Evolutionary conservation across 768 basidiomycete genomes (phyloP), one percentile per base, ranked within the genome.

Genomic region (Termitomyces sp.): DNA sequence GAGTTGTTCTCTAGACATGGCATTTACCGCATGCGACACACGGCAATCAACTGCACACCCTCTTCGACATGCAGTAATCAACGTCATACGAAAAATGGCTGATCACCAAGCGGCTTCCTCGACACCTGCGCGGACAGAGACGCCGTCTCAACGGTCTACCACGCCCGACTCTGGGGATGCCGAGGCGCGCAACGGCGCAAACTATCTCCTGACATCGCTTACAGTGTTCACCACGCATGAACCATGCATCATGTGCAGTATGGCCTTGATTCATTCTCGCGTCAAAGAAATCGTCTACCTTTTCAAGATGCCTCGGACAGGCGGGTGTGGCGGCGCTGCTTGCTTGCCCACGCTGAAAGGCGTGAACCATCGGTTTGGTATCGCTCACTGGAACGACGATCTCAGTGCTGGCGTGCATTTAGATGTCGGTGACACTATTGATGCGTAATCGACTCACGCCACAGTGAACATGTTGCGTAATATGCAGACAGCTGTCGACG

Each of bases 221-320:
- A 85, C 87, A 1, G 77, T 98, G 28, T 98, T 98, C 76, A 84
- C 86, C 55, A 93, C 93, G 10, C 96, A 99, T 72, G 97, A 99
- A 66, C 97, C 97, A 0, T 99, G 97, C 66, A 82, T 99, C 58
- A 94, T 98, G 93, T 99, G 97, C 71, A 85, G 87, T 66, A 99
- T 99, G 97, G 93, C 95, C 2, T 75, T 98, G 23, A 75, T 97
- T 6, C 97, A 99, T 72, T 95, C 92, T 1, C 84, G 97, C n/a
- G 93, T 98, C 57, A 88, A 89, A 66, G 87, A 94, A 61, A 82
- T 98, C 6, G 81, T 92, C 68, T 86, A 87, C 68, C 69, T 98
- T 36, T 68, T 83, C 28, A 82, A 88, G 0, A 91, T 91, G 85
- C 73, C 78, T 0, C 74, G 79, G 55, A 95, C 93, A 0, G 96